phyloP scores from a whole-genome alignment of 768 basidiomycete species.

The Suillus sp. region DNA sequence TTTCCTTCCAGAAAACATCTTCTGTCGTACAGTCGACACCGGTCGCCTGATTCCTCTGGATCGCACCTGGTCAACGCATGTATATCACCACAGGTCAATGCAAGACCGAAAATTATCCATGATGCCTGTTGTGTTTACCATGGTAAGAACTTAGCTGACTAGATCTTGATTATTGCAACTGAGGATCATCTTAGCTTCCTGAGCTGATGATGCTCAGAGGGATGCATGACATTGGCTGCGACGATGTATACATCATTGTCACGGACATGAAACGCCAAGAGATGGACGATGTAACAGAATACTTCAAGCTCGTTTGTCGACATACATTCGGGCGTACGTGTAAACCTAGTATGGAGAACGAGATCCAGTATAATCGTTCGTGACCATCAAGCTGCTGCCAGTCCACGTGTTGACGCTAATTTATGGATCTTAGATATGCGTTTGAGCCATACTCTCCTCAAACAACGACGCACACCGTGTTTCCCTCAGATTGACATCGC shows the following conservation, averaged over 20 bases:
- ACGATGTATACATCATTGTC: conserved; percentile 77
- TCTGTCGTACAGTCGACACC: conserved; percentile 78
- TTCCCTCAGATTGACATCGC: conserved; percentile 83
- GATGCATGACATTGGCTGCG: conserved; percentile 80
- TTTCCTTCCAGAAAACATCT: conserved; percentile 78
- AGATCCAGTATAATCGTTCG: conserved; percentile 74
- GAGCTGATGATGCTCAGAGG: conserved; percentile 79
- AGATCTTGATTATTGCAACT: neutral
- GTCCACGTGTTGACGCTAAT: conserved; percentile 13
- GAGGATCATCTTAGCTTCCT: conserved; percentile 52
- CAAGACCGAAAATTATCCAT: conserved; percentile 70
- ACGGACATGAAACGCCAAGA: conserved; percentile 78
- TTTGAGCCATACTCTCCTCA: conserved; percentile 63
- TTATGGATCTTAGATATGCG: conserved; percentile 53
- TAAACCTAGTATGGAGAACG: conserved; percentile 66
- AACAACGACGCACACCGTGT: conserved; percentile 73
- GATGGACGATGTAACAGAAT: conserved; percentile 80
- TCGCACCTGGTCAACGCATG: conserved; percentile 81
- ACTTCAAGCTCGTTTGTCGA: conserved; percentile 74
- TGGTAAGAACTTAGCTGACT: conserved; percentile 47
- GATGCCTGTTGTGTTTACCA: conserved; percentile 81
- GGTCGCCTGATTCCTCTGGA: conserved; percentile 77
- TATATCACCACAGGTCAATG: conserved; percentile 78
- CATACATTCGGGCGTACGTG: conserved; percentile 59
- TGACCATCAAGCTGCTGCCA: conserved; percentile 18